These are phyloP conservation scores for Talaromyces liani DNA, from an alignment of 495 filamentous ascomycete genomes.

Conservation along the genomic window DNA sequence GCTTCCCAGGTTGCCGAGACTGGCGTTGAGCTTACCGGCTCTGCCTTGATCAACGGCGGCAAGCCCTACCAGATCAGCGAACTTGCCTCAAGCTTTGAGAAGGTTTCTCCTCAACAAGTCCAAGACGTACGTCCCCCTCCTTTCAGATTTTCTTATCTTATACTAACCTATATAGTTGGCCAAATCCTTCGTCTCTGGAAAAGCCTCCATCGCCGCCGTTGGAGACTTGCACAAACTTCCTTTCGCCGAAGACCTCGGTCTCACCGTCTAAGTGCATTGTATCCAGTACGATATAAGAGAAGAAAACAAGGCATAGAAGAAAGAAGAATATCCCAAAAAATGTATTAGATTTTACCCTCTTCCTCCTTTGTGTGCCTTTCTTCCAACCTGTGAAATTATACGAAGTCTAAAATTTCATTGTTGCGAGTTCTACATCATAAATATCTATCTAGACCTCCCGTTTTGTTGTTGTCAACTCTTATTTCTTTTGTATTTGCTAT, in stretches of 20 bases:
- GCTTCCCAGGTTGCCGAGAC: conserved; percentile 64
- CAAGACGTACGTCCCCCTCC: conserved; percentile 62
- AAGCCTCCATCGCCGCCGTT: conserved; percentile 79
- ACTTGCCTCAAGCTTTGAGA: conserved; percentile 68
- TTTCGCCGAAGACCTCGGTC: conserved; percentile 85
- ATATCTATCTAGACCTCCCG: not conserved
- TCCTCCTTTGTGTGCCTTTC: not conserved
- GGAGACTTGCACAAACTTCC: conserved; percentile 86
- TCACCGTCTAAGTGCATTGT: conserved; percentile 67
- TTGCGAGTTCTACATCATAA: conserved; percentile 1
- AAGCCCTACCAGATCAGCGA: conserved; percentile 84
- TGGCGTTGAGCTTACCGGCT: conserved; percentile 63
- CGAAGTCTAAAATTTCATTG: not conserved
- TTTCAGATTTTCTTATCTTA: conserved; percentile 7
- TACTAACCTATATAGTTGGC: conserved; percentile 50
- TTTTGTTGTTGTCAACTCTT: not conserved
- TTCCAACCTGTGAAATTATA: not conserved
- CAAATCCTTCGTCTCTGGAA: conserved; percentile 76
- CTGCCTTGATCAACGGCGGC: conserved; percentile 68
- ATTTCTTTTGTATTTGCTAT: not conserved
- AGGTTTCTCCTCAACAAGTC: conserved; percentile 74
- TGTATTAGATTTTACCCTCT: not conserved
- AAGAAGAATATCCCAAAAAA: conserved; percentile 13
- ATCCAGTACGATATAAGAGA: not conserved
- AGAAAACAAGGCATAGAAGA: not conserved